phyloP scores from a whole-genome alignment of 2,329 filamentous ascomycete genomes.

The Aphanoascus verrucosus region DNA sequence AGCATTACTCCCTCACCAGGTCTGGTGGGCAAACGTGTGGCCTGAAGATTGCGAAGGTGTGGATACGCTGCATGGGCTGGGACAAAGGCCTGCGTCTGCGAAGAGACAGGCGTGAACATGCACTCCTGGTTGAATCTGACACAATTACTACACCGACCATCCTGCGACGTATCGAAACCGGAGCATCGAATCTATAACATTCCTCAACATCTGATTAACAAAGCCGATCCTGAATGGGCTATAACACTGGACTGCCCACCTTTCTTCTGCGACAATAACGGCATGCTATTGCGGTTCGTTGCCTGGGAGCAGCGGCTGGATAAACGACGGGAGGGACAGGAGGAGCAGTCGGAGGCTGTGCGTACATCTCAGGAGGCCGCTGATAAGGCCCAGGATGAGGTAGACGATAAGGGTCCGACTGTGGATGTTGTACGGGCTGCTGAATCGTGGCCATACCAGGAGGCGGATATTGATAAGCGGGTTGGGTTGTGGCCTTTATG shows the following conservation, averaged over 20 bases:
- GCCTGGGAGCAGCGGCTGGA: constrained; percentile 39
- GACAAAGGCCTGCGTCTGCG: constrained; percentile 59
- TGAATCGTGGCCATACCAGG: constrained; percentile 36
- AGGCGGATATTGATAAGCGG: constrained; percentile 26
- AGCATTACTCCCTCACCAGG: constrained; percentile 32
- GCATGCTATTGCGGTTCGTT: constrained; percentile 43
- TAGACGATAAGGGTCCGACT: constrained; percentile 34
- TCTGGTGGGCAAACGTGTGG: constrained; percentile 24
- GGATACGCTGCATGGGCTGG: constrained; percentile 59
- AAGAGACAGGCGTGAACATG: constrained; percentile 65
- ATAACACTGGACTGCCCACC: constrained; percentile 26
- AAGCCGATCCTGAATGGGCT: neutral
- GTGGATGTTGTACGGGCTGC: constrained; percentile 31
- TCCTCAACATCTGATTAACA: constrained; percentile 3
- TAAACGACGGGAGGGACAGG: constrained; percentile 32
- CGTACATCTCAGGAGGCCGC: constrained; percentile 35
- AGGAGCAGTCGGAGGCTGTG: constrained; percentile 27
- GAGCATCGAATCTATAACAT: constrained; percentile 58
- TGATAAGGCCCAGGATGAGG: constrained; percentile 34
- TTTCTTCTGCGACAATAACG: constrained; percentile 44
- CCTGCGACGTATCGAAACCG: constrained; percentile 60
- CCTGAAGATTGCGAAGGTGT: constrained; percentile 37
- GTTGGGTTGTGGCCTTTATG: constrained; percentile 12
- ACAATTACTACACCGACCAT: constrained; percentile 63
- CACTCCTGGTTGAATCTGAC: constrained; percentile 65